Conservation (phyloP, 768 basidiomycete species). For the Tricholoma flavovirens region DNA sequence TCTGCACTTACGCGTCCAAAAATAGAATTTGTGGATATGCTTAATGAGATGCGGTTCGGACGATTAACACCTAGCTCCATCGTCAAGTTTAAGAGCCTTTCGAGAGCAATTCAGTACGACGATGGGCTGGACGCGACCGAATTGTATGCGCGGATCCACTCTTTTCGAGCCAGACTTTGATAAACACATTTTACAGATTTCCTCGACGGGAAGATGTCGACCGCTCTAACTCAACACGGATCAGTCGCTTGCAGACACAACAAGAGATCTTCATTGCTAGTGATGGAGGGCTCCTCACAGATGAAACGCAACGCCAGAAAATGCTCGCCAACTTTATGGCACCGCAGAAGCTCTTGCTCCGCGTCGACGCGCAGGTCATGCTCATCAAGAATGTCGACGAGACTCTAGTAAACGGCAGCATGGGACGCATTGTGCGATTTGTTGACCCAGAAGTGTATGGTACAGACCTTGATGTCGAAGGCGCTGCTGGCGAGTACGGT, state of each 20-base stretch:
- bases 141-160: slow-evolving; percentile 45
- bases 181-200: slow-evolving; percentile 49
- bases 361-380: slow-evolving; percentile 87
- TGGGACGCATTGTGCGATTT: slow-evolving; percentile 82
- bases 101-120: slow-evolving; percentile 62
- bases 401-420: slow-evolving; percentile 87
- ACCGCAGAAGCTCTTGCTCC: slow-evolving; percentile 58
- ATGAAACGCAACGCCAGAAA: slow-evolving; percentile 59
- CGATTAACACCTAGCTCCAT: slow-evolving; percentile 59
- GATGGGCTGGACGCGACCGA: slow-evolving; percentile 90
- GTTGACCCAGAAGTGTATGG: slow-evolving; percentile 44
- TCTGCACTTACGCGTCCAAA: not conserved
- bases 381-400: slow-evolving; percentile 93
- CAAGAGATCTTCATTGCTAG: slow-evolving; percentile 45
- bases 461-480: slow-evolving; percentile 32
- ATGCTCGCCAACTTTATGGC: slow-evolving; percentile 92
- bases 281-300: slow-evolving; percentile 59
- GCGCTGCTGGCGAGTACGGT: slow-evolving; percentile 20
- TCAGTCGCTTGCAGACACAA: slow-evolving; percentile 53
- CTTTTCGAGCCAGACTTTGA: not conserved
- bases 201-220: slow-evolving; percentile 93
- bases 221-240: slow-evolving; percentile 66
- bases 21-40: slow-evolving; percentile 88
- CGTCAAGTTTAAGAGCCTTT: slow-evolving; percentile 61
- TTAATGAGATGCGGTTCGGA: slow-evolving; percentile 98